phyloP scores from a whole-genome alignment of 2,329 filamentous ascomycete genomes.

The Curvularia sp. region DNA sequence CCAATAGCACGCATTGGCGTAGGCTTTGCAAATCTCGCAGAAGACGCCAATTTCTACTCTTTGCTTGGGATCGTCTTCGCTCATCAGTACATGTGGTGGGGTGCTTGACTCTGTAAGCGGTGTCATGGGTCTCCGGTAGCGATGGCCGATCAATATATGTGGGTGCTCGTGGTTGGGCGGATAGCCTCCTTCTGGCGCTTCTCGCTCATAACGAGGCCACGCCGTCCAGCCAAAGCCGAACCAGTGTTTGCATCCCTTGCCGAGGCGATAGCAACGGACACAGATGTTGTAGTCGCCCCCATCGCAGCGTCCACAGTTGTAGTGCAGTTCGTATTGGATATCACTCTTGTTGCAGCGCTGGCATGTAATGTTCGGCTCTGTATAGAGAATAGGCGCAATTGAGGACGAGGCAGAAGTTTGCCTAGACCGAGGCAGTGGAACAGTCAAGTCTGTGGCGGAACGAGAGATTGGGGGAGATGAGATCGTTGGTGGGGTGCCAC shows the following conservation, averaged over 20 bases:
- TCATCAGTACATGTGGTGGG: constrained; percentile 52
- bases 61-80: constrained; percentile 70
- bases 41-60: constrained; percentile 82
- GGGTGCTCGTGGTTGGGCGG: constrained; percentile 55
- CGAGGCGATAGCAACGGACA: constrained; percentile 76
- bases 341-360: constrained; percentile 72
- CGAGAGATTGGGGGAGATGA: constrained; percentile 38
- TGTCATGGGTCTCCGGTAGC: constrained; percentile 49
- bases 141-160: constrained; percentile 60
- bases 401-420: constrained; percentile 24
- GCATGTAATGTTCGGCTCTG: constrained; percentile 78
- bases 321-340: constrained; percentile 87
- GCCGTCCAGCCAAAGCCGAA: constrained; percentile 83
- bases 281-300: constrained; percentile 81
- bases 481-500: constrained; percentile 37
- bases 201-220: constrained; percentile 67
- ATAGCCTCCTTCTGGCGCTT: constrained; percentile 53
- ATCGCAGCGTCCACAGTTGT: constrained; percentile 76
- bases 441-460: constrained; percentile 41
- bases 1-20: constrained; percentile 88
- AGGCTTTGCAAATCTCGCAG: constrained; percentile 76
- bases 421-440: constrained; percentile 27
- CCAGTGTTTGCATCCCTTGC: constrained; percentile 84
- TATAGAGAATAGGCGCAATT: constrained; percentile 55
- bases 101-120: constrained; percentile 33